Percentiles rank a stretch among this genome's conserved stretches.
Conservation (phyloP, 179 eudicot genomes). For the Beta macrorhiza region DNA sequence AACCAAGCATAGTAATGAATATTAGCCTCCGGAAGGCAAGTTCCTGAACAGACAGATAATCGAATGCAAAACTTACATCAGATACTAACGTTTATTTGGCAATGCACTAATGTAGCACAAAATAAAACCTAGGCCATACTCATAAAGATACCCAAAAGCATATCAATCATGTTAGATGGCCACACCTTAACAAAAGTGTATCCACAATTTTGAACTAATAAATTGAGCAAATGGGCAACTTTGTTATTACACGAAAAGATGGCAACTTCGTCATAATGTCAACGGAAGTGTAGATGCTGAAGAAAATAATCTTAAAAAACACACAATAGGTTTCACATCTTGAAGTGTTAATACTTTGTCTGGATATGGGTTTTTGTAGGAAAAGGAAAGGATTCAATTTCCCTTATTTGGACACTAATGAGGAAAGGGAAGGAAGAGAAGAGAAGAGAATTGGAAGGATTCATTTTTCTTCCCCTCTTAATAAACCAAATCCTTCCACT, state of each 20-base stretch:
- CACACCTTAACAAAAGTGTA: slow-evolving; percentile 5
- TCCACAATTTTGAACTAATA: not conserved
- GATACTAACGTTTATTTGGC: not conserved
- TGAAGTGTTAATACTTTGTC: too few species aligned
- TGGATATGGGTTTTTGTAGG: too few species aligned
- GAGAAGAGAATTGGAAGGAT: too few species aligned
- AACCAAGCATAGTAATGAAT: slow-evolving; percentile 84
- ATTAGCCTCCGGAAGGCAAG: slow-evolving; percentile 74
- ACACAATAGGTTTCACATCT: too few species aligned
- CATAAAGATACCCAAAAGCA: not conserved
- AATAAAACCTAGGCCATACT: not conserved
- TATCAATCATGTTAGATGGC: not conserved
- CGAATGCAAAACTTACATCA: slow-evolving; percentile 2
- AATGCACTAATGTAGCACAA: slow-evolving; percentile 1
- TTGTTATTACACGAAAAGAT: not conserved
- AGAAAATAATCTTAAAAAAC: too few species aligned
- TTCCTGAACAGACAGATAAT: slow-evolving; percentile 45
- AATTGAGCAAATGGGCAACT: not conserved
- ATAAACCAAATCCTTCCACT: too few species aligned
- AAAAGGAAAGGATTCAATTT: too few species aligned
- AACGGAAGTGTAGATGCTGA: too few species aligned
- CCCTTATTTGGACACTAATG: too few species aligned
- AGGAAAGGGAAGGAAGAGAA: too few species aligned
- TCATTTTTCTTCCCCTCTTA: too few species aligned
- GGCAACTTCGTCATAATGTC: too few species aligned